Percentiles rank a stretch among this genome's conserved stretches.
Conservation (phyloP, 2,329 filamentous ascomycete species). For the Aspergillus sp. region DNA sequence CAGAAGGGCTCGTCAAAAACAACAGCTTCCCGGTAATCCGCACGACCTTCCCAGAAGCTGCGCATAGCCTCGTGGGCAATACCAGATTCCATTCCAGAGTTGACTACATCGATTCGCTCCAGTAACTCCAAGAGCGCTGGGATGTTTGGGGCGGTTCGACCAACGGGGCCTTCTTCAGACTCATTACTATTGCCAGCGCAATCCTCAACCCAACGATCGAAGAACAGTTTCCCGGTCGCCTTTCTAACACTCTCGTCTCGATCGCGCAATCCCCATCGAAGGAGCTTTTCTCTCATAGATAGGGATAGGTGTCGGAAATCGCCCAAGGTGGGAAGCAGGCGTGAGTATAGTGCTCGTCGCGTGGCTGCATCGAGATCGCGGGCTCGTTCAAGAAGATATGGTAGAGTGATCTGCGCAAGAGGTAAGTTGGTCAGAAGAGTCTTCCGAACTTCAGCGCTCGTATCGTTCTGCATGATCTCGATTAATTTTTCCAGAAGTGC, state of each 20-base stretch:
- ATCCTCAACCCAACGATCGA: slow-evolving; percentile 96
- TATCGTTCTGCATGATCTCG: slow-evolving; percentile 87
- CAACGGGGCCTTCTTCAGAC: slow-evolving; percentile 47
- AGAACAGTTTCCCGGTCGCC: slow-evolving; percentile 82
- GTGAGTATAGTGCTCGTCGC: slow-evolving; percentile 78
- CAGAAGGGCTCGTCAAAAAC: slow-evolving; percentile 44
- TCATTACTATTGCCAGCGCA: slow-evolving; percentile 67
- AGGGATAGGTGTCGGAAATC: slow-evolving; percentile 93
- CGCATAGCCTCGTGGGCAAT: slow-evolving; percentile 92
- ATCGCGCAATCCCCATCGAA: slow-evolving; percentile 91
- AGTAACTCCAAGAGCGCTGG: slow-evolving; percentile 85
- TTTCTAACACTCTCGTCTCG: slow-evolving; percentile 92
- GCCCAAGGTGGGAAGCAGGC: slow-evolving; percentile 78
- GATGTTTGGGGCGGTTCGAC: slow-evolving; percentile 60
- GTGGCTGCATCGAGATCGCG: slow-evolving; percentile 83
- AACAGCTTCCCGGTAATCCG: slow-evolving; percentile 48
- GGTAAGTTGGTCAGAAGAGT: slow-evolving; percentile 88
- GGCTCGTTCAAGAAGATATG: slow-evolving; percentile 83
- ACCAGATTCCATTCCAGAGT: slow-evolving; percentile 82
- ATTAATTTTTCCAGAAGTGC: slow-evolving; percentile 76
- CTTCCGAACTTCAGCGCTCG: slow-evolving; percentile 86
- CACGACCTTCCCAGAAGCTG: slow-evolving; percentile 90
- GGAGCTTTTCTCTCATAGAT: slow-evolving; percentile 89
- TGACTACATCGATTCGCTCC: slow-evolving; percentile 89
- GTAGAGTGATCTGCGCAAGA: slow-evolving; percentile 73